phyloP scores from a whole-genome alignment of 2,329 filamentous ascomycete genomes.

The Sporothrix inflata region DNA sequence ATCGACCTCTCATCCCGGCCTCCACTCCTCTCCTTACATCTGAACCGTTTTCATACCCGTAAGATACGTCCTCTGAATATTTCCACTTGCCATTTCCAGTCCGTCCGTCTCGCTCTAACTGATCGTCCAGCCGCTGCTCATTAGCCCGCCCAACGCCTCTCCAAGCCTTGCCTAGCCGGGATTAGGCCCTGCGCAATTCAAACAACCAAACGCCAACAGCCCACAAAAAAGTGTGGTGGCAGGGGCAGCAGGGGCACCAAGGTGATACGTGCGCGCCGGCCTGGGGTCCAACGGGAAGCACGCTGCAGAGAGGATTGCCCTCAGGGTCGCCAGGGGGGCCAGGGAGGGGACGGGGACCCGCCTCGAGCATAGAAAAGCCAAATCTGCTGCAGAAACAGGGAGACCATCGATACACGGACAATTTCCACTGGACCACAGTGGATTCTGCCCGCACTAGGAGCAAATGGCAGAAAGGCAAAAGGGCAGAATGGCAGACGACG shows the following conservation, averaged over 20 bases:
- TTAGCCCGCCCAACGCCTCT: not conserved
- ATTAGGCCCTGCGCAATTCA: constrained; percentile 13
- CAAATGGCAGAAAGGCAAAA: not conserved
- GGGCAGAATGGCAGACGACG: not conserved
- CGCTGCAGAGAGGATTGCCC: constrained; percentile 9
- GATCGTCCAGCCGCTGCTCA: constrained; percentile 18
- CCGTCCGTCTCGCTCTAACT: not conserved
- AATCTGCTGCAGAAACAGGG: constrained; percentile 23
- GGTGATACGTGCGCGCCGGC: constrained; percentile 23
- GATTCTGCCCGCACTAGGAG: not conserved
- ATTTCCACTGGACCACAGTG: constrained; percentile 8
- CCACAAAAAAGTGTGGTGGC: constrained; percentile 7
- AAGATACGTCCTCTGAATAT: not conserved
- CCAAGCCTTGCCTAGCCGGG: constrained; percentile 18
- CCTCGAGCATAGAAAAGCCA: not conserved
- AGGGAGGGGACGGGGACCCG: not conserved
- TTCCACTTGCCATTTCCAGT: constrained; percentile 13
- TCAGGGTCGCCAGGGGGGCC: not conserved
- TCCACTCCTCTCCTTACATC: not conserved
- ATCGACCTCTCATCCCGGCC: not conserved
- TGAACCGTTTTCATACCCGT: not conserved
- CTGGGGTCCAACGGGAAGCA: constrained; percentile 23
- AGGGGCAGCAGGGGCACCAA: constrained; percentile 20
- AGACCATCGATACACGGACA: not conserved
- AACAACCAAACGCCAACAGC: constrained; percentile 9